phyloP scores from a whole-genome alignment of 2,329 filamentous ascomycete species.

The Metarhizium sp. region DNA sequence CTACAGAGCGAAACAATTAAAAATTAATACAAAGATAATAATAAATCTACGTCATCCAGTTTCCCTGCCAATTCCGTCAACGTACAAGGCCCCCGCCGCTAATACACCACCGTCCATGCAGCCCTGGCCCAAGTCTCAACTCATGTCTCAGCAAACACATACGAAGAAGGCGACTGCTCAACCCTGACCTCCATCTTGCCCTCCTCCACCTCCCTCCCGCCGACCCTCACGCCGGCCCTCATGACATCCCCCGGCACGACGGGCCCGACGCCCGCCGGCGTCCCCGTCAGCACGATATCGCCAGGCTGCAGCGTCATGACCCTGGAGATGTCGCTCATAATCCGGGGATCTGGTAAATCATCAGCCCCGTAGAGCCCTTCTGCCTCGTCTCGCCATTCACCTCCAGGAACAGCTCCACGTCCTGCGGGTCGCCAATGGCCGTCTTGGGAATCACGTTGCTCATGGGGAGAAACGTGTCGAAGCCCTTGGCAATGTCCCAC shows the following conservation, averaged over 20 bases:
- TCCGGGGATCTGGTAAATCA: slow-evolving; percentile 83
- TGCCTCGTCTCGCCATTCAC: slow-evolving; percentile 76
- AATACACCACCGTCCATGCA: no score
- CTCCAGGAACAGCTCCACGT: slow-evolving; percentile 74
- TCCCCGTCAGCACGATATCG: slow-evolving; percentile 92
- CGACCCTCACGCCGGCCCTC: slow-evolving; percentile 69
- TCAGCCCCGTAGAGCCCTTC: slow-evolving; percentile 80
- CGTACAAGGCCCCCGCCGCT: no score
- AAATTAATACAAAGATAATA: no score
- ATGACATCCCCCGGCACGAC: slow-evolving; percentile 83
- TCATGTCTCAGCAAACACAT: slow-evolving; percentile 67
- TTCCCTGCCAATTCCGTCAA: no score
- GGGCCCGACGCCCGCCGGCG: slow-evolving; percentile 86
- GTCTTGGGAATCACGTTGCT: slow-evolving; percentile 72
- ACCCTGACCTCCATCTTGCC: slow-evolving; percentile 76
- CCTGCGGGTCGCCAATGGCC: slow-evolving; percentile 76
- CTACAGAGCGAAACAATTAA: no score
- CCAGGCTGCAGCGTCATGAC: slow-evolving; percentile 92
- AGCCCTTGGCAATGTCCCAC: slow-evolving; percentile 94
- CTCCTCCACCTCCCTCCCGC: slow-evolving; percentile 76
- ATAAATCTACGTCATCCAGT: no score
- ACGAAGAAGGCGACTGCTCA: slow-evolving; percentile 67
- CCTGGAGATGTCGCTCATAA: slow-evolving; percentile 83
- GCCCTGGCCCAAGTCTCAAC: no score
- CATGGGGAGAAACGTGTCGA: slow-evolving; percentile 93